Evolutionary conservation across 192 early-diverging fungal species (phyloP).

Genomic region (Podila horticola): DNA sequence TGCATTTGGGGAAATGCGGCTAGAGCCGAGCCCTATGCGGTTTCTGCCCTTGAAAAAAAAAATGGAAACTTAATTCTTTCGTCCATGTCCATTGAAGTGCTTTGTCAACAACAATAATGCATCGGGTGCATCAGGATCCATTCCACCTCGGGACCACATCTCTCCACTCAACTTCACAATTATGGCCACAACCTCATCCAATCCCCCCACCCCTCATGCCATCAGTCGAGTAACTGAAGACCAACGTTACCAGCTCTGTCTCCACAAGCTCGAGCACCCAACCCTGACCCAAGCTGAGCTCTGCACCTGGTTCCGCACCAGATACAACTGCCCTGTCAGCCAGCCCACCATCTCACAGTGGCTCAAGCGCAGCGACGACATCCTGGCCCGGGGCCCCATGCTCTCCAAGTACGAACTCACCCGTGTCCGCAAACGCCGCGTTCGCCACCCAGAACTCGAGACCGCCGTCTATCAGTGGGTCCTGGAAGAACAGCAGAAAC

Average conservation of each 20-base stretch:
- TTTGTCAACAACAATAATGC: neutral
- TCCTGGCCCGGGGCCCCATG: constrained; percentile 12
- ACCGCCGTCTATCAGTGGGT: constrained; percentile 35
- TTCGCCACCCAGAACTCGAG: constrained; percentile 44
- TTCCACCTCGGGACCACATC: neutral
- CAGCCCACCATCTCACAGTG: constrained; percentile 47
- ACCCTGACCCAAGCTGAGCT: constrained; percentile 41
- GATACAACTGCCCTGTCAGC: constrained; percentile 20
- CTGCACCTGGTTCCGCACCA: constrained; percentile 26
- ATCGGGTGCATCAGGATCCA: neutral
- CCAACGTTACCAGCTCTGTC: constrained; percentile 40
- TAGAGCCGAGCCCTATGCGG: too few species aligned
- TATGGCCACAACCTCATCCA: too few species aligned
- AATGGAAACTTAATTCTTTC: neutral
- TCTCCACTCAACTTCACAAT: neutral
- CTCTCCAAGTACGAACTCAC: constrained; percentile 19
- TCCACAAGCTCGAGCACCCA: constrained; percentile 43
- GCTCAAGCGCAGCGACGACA: constrained; percentile 27
- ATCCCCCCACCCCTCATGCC: neutral
- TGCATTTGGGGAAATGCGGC: too few species aligned
- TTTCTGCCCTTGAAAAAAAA: too few species aligned
- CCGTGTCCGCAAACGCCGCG: constrained; percentile 33
- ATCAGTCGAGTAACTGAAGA: constrained; percentile 22
- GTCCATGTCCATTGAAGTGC: neutral
- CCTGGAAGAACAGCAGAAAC: constrained; percentile 1